Evolutionary conservation across 176 grass and related monocot species (phyloP).

Genomic region (Phyllostachys edulis): DNA sequence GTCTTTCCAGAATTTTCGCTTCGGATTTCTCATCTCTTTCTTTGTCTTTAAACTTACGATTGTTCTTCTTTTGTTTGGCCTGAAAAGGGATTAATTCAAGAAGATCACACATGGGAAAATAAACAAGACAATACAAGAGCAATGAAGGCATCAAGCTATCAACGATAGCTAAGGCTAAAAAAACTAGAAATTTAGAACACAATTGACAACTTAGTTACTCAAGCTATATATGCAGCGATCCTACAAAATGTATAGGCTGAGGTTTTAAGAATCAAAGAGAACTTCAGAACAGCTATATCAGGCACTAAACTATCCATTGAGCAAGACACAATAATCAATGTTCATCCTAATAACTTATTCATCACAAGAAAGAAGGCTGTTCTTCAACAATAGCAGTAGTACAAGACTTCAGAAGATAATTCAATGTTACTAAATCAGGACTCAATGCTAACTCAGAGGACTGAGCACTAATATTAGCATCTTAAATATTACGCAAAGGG

Average conservation of each 20-base stretch:
- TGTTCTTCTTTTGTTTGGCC: conserved; percentile 87
- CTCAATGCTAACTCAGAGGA: neutral
- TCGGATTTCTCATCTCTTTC: conserved; percentile 60
- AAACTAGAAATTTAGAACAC: conserved; percentile 1
- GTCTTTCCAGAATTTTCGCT: conserved; percentile 55
- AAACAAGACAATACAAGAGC: conserved; percentile 12
- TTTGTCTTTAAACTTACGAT: conserved; percentile 72
- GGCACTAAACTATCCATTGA: neutral
- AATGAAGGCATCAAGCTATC: conserved; percentile 16
- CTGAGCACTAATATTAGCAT: neutral
- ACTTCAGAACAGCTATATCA: neutral
- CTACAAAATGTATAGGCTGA: neutral
- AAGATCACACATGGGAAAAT: neutral
- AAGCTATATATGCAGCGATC: conserved; percentile 1
- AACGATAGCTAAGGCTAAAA: neutral
- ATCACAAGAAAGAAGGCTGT: neutral
- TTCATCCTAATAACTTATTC: conserved; percentile 7
- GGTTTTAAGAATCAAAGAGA: neutral
- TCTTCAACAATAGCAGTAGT: neutral
- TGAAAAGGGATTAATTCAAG: conserved; percentile 32
- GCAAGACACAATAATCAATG: neutral
- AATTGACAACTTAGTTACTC: neutral
- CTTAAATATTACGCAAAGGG: neutral
- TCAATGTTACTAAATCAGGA: neutral
- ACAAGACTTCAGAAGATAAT: conserved; percentile 11